Evolutionary conservation across 805 yeast species (phyloP), one percentile per base, ranked within the genome.

Genomic region (Suhomyces xylopsoci): DNA sequence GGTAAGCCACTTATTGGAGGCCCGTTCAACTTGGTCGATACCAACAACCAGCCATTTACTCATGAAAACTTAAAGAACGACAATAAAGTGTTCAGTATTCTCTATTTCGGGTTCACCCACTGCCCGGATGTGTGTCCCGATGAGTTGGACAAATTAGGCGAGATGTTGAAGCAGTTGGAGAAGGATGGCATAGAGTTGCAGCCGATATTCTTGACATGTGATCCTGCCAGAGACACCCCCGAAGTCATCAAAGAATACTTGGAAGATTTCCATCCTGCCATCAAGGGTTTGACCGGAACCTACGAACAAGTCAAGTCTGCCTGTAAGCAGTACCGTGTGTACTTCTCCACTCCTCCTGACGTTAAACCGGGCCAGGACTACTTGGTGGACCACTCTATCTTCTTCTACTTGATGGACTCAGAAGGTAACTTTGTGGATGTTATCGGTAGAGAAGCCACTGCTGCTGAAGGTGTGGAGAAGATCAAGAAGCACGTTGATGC

Each of bases 61-160:
- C 84, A 90, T 25, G 77, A 89, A 56, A 79, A 93, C 60, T 73
- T 94, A 63, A 70, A 81, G 56, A 94, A 92, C 32, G 67, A 71
- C 52, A 59, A 70, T 5, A 71, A 70, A 56, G 86, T 82, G 66
- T 94, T 91, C 70, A 83, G 93, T 9, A 74, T 94, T 45, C 69
- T 93, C n/a, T 94, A 94, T 68, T 94, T 94, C 71, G 99, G 99
- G 0, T 94, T 94, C 75, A 88, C 97, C 3, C 92, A 92, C 71
- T 94, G 99, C 73, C 99, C 99, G 6, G 99, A 94, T 71, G 92
- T 94, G 50, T 94, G 99, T 70, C 99, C 99, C 9, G 99, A 94
- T 69, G 99, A 94, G 68, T 80, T 94, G 54, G 99, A 94, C 68
- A 90, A 93, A 65, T 79, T 94, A 65, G 93, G 97, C 4, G 78